Base-by-base conservation (phyloP, 208 protist genomes). In the Leishmania turanica region DNA sequence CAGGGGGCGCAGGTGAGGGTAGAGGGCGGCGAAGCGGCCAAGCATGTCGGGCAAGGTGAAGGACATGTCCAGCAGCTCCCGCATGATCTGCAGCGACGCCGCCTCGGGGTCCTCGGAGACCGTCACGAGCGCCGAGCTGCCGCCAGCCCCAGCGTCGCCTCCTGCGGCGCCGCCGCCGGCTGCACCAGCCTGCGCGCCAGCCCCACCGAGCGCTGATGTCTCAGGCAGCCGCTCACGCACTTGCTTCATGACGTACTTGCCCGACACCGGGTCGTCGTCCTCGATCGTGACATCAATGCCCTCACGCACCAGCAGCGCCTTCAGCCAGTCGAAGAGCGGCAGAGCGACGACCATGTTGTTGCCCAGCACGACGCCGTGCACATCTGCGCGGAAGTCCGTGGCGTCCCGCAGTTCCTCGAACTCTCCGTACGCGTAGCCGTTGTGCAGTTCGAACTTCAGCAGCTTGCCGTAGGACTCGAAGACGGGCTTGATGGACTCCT, bases 241-340 rank as follows among this genome's bases (percentile, higher is more conserved):
- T 54, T 85, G 76, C 62, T 85, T 91, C 69, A 93, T 79, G 37
- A 95, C 82, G 45, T 86, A 88, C 64, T 78, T 84, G 65, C 91
- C 92, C 15, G 92, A 94, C 69, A 97, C 87, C 3, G 91, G 93
- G 62, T 97, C 93, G 70, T 92, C 82, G 19, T 92, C 89, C 47
- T 92, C 86, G 68, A 97, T 82, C 17, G 89, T 74, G 47, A 97
- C 91, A 80, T 96, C 91, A 76, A 97, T 90, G 17, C 82, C 92
- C 40, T 88, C 83, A 49, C 91, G 85, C 45, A 90, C 84, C 49
- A 91, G 93, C 66, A 92, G 74, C 42, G 86, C 90, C 82, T 92
- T 93, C 64, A 97, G 77, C 91, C 92, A 96, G 75, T 97, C 91
- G 80, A 92, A 89, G 42, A 96, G 78, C 0, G 91, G 92, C 56